Percentiles rank a stretch among this genome's conserved stretches.
Evolutionary conservation across 345 rosid genomes (phyloP).

Genomic region (Hibiscus syriacus): DNA sequence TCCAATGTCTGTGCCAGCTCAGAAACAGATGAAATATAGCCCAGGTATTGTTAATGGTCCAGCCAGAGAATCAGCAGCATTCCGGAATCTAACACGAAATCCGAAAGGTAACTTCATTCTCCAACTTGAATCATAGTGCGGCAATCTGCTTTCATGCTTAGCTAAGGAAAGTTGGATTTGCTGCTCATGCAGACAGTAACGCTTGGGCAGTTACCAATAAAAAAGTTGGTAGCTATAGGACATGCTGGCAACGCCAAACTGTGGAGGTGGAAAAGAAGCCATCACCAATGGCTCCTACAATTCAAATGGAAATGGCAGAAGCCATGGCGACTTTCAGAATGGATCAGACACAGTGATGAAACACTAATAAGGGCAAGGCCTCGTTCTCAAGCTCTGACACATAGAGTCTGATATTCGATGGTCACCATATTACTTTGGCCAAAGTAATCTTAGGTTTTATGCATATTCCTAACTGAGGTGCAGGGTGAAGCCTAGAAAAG

Average conservation of each 20-base stretch:
- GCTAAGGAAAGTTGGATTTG: constrained; percentile 6
- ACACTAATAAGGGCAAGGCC: too few relatives aligned
- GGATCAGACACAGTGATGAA: constrained; percentile 84
- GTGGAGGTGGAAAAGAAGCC: constrained; percentile 99
- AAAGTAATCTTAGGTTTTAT: too few relatives aligned
- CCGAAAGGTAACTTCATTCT: constrained; percentile 66
- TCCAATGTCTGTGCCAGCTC: constrained; percentile 75
- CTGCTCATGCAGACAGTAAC: constrained; percentile 71
- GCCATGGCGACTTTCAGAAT: constrained; percentile 97
- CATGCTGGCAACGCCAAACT: constrained; percentile 62
- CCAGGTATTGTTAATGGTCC: constrained; percentile 73
- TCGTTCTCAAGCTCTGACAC: too few relatives aligned
- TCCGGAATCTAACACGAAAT: constrained; percentile 52
- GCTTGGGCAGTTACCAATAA: too few relatives aligned
- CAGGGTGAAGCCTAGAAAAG: constrained; percentile 18
- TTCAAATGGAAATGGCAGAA: constrained; percentile 99
- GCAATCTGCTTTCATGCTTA: neutral
- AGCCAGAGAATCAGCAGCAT: constrained; percentile 49
- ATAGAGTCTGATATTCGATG: too few relatives aligned
- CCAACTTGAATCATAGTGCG: neutral
- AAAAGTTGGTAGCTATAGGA: constrained; percentile 53
- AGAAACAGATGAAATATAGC: constrained; percentile 91
- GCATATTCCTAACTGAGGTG: too few relatives aligned
- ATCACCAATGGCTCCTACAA: constrained; percentile 95
- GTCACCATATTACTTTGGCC: too few relatives aligned